Evolutionary conservation across 1,284 basidiomycete genomes (phyloP), one percentile per base, ranked within the genome.

Genomic region (Pyrrhoderma noxium): DNA sequence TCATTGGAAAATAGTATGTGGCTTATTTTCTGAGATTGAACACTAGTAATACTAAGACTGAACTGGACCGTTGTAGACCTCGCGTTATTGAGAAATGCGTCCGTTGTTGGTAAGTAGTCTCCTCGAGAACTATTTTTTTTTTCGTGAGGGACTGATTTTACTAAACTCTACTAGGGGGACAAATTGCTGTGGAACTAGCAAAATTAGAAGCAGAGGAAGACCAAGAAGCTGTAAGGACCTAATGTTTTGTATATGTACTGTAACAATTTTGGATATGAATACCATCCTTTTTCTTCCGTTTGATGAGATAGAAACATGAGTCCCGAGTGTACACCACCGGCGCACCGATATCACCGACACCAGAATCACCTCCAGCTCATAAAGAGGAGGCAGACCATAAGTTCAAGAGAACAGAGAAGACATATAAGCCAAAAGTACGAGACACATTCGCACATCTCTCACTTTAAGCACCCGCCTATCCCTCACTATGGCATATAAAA

Each of bases 51-150:
- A n/a, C n/a, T n/a, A n/a, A n/a, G n/a, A n/a, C n/a, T n/a, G n/a
- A n/a, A n/a, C n/a, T n/a, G n/a, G n/a, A n/a, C n/a, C n/a, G n/a
- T n/a, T n/a, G 62, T 70, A 79, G 95, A 99, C 68, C 74, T 95
- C 55, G 93, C 89, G 3, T 73, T 99, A 13, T 80, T 99, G 38
- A 79, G 89, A 67, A 98, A 97, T 64, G 94, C 94, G n/a, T 92
- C 93, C 16, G 69, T 77, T 22, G 75, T 94, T 44, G 94, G 93
- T 76, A 67, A 64, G 77, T 67, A 11, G 9, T 37, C 11, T 34
- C 18, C 8, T n/a, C 55, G 25, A 2, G 40, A 34, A 14, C 39
- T 36, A 22, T 25, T 16, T n/a, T n/a, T n/a, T n/a, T n/a, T n/a
- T n/a, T n/a, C n/a, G n/a, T 34, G 54, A 1, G 18, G 41, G 3